Evolutionary conservation across 1,284 basidiomycete genomes (phyloP).

Genomic region (Anthracocystis setariae): DNA sequence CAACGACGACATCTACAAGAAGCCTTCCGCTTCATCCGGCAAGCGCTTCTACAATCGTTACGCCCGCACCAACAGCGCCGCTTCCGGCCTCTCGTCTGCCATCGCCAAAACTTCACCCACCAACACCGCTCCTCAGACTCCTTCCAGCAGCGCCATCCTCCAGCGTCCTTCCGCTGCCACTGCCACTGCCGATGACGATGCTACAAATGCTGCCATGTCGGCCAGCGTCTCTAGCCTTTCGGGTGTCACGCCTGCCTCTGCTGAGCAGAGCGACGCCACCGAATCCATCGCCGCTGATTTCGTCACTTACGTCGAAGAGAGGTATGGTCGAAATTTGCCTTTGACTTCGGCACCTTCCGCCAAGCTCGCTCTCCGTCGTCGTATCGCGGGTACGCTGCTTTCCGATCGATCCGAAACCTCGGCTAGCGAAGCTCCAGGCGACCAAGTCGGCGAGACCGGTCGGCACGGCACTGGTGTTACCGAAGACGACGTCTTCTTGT

Average conservation of each 20-base stretch:
- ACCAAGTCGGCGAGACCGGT: slow-evolving; percentile 63
- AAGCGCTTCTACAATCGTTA: slow-evolving; percentile 55
- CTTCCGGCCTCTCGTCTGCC: slow-evolving; percentile 8
- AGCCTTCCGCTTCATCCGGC: slow-evolving; percentile 24
- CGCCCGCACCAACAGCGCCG: slow-evolving; percentile 41
- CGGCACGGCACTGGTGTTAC: slow-evolving; percentile 54
- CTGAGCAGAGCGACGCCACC: slow-evolving; percentile 5
- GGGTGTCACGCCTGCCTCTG: slow-evolving; percentile 15
- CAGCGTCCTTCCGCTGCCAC: slow-evolving; percentile 24
- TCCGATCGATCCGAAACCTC: slow-evolving; percentile 41
- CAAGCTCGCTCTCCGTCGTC: slow-evolving; percentile 83
- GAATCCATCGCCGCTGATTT: slow-evolving; percentile 67
- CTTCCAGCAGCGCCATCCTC: slow-evolving; percentile 34
- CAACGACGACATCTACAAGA: slow-evolving; percentile 39
- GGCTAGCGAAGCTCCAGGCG: slow-evolving; percentile 50
- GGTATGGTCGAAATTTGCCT: slow-evolving; percentile 92
- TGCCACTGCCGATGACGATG: slow-evolving; percentile 20
- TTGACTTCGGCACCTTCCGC: slow-evolving; percentile 78
- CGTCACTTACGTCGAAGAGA: slow-evolving; percentile 81
- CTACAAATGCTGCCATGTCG: slow-evolving; percentile 5
- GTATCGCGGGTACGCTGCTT: slow-evolving; percentile 85
- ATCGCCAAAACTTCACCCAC: slow-evolving; percentile 29
- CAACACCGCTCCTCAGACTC: slow-evolving; percentile 25
- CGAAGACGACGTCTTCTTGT: slow-evolving; percentile 88
- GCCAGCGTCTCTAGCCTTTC: slow-evolving; percentile 27